Conservation (phyloP, 192 early-diverging fungal genomes). For the Coemansia sp. region DNA sequence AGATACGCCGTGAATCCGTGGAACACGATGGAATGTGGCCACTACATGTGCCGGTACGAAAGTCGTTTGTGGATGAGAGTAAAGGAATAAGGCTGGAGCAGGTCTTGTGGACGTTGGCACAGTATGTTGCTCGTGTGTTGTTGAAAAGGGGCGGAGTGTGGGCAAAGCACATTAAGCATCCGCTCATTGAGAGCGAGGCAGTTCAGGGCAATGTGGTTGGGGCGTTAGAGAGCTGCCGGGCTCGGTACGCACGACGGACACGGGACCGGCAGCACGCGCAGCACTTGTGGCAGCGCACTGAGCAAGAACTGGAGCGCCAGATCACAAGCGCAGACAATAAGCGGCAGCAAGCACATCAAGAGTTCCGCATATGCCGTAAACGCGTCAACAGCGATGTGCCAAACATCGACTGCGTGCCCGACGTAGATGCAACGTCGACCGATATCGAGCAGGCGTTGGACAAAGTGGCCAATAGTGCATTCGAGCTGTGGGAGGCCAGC, state of each 20-base stretch:
- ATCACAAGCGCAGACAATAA: neutral
- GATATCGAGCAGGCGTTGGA: slow-evolving; percentile 20
- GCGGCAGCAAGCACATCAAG: slow-evolving; percentile 7
- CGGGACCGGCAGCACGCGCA: slow-evolving; percentile 36
- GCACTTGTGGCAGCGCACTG: slow-evolving; percentile 19
- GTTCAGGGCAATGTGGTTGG: neutral
- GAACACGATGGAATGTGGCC: slow-evolving; percentile 34
- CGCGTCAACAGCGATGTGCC: slow-evolving; percentile 6
- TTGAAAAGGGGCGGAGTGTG: slow-evolving; percentile 7
- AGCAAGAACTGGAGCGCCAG: slow-evolving; percentile 5
- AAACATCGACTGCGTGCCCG: slow-evolving; percentile 10
- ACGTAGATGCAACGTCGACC: slow-evolving; percentile 11
- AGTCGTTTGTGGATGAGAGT: slow-evolving; percentile 53
- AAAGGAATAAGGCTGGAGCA: slow-evolving; percentile 43
- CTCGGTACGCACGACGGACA: slow-evolving; percentile 30
- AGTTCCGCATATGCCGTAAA: slow-evolving; percentile 26
- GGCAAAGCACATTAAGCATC: slow-evolving; percentile 19
- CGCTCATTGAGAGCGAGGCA: slow-evolving; percentile 1
- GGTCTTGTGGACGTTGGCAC: slow-evolving; percentile 33
- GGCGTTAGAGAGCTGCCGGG: slow-evolving; percentile 14
- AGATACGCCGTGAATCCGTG: slow-evolving; percentile 48
- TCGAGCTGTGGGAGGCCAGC: slow-evolving; percentile 32
- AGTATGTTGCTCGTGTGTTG: slow-evolving; percentile 7
- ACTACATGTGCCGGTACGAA: slow-evolving; percentile 32
- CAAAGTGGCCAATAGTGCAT: slow-evolving; percentile 12